phyloP scores from a whole-genome alignment of 768 basidiomycete species.

The Mrakia blollopis region DNA sequence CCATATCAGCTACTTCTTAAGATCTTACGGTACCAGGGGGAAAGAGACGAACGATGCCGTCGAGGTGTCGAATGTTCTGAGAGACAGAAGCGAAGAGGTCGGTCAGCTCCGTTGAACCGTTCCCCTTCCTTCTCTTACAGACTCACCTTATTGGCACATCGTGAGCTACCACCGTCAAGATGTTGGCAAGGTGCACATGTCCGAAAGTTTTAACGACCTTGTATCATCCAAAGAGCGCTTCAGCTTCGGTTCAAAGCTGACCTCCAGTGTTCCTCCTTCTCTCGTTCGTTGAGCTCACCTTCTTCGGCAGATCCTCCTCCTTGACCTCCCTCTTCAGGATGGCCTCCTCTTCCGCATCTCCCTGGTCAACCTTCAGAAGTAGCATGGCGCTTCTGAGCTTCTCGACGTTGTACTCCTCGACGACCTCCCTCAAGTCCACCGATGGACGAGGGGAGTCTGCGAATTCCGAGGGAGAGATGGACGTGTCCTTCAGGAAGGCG shows the following conservation, averaged over 20 bases:
- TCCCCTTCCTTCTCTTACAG: not conserved
- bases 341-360: slow-evolving; percentile 17
- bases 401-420: slow-evolving; percentile 27
- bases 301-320: slow-evolving; percentile 15
- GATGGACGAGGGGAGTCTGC: not conserved
- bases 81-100: not conserved
- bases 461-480: not conserved
- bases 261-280: not conserved
- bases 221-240: not conserved
- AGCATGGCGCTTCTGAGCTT: slow-evolving; percentile 14
- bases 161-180: slow-evolving; percentile 18
- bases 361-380: slow-evolving; percentile 8
- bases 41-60: slow-evolving; percentile 16
- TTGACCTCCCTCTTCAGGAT: slow-evolving; percentile 11
- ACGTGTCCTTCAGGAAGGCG: slow-evolving; percentile 15
- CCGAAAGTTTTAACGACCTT: slow-evolving; percentile 16
- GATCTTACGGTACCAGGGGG: no score
- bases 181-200: slow-evolving; percentile 25
- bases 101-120: not conserved
- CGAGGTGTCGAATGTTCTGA: slow-evolving; percentile 29
- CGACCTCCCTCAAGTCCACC: slow-evolving; percentile 24
- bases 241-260: not conserved
- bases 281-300: slow-evolving; percentile 6
- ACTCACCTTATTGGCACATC: slow-evolving; percentile 20
- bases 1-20: not conserved